phyloP scores from a whole-genome alignment of 1,284 basidiomycete species.

The Apiotrichum siamense region DNA sequence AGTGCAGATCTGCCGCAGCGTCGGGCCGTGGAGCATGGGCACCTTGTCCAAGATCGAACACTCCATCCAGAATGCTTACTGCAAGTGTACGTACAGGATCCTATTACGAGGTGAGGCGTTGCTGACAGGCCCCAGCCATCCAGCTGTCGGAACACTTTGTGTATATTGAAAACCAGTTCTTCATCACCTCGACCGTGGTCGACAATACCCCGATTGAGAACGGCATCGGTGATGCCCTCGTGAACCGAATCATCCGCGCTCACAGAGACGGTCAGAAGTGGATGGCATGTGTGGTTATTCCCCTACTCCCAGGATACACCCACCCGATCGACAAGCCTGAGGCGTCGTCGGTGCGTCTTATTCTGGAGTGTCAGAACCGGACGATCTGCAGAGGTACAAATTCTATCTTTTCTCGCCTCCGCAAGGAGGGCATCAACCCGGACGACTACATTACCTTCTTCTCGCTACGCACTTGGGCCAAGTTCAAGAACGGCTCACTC shows the following conservation, averaged over 20 bases:
- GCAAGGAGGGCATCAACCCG: conserved; percentile 85
- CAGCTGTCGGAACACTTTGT: conserved; percentile 72
- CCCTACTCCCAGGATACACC: conserved; percentile 87
- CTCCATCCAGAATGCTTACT: conserved; percentile 91
- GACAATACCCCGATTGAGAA: conserved; percentile 87
- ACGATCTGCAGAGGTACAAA: conserved; percentile 83
- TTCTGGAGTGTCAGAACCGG: conserved; percentile 86
- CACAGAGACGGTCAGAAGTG: conserved; percentile 74
- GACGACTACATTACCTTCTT: conserved; percentile 91
- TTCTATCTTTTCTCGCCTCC: conserved; percentile 83
- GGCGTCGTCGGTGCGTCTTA: conserved; percentile 87
- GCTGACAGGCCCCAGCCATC: conserved; percentile 59
- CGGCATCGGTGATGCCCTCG: conserved; percentile 88
- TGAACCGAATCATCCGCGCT: conserved; percentile 84
- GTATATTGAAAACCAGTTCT: conserved; percentile 88
- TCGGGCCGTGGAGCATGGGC: conserved; percentile 93
- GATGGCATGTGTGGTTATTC: conserved; percentile 91
- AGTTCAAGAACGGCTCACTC: conserved; percentile 74
- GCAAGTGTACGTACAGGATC: conserved; percentile 60
- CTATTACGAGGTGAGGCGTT: too few relatives aligned
- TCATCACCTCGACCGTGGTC: conserved; percentile 87
- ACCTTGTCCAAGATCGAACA: conserved; percentile 79
- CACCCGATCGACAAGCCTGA: conserved; percentile 89
- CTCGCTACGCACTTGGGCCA: conserved; percentile 88
- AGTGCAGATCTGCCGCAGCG: conserved; percentile 91